phyloP scores from a whole-genome alignment of 768 basidiomycete species.

The Calocera cornea region DNA sequence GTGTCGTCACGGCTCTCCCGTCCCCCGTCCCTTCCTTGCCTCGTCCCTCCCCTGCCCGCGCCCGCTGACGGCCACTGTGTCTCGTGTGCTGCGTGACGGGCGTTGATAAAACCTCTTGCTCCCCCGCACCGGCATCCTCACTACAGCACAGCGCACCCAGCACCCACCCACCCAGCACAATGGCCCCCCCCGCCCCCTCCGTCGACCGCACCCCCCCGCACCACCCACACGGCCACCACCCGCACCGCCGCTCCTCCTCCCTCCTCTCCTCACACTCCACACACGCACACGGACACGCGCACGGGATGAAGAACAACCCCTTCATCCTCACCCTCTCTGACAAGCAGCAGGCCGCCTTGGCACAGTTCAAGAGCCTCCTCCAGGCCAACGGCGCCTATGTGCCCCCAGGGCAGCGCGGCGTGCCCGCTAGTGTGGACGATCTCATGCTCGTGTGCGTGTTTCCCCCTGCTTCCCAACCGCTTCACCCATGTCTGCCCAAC shows the following conservation, averaged over 20 bases:
- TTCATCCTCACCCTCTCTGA: not conserved
- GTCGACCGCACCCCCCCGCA: not conserved
- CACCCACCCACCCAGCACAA: not conserved
- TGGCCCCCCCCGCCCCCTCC: not conserved
- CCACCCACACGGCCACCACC: not conserved
- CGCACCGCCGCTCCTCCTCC: not conserved
- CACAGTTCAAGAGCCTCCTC: not conserved
- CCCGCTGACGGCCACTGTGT: too few species aligned
- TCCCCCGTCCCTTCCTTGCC: too few species aligned
- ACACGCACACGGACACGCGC: too few species aligned
- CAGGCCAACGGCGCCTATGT: not conserved
- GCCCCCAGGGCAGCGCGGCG: not conserved
- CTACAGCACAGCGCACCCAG: too few species aligned
- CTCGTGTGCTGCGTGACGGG: too few species aligned
- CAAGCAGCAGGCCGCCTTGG: not conserved
- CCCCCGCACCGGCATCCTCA: too few species aligned
- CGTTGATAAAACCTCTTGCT: too few species aligned
- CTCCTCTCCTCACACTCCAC: not conserved
- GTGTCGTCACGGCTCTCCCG: too few species aligned
- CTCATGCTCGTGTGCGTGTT: not conserved
- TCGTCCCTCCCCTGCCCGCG: too few species aligned
- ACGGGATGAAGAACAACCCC: not conserved
- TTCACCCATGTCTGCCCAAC: not conserved
- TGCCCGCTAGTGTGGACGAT: not conserved
- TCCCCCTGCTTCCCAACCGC: not conserved